Base-by-base conservation (phyloP, 129 eudicot species). In the Flaveria trinervia region DNA sequence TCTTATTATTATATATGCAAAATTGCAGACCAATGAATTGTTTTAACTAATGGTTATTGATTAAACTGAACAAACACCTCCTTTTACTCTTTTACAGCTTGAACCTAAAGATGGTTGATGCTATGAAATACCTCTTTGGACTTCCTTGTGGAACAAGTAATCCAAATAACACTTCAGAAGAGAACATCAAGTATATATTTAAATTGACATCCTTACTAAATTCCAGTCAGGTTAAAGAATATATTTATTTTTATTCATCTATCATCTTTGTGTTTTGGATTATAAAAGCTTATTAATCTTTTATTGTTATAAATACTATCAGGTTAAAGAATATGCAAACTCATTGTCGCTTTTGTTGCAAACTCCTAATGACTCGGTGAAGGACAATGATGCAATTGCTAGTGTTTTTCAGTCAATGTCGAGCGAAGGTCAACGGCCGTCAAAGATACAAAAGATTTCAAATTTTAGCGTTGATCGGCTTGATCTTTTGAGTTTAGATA, bases 51-150 rank as follows among this genome's bases (percentile, higher is more conserved):
- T 30, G 55, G 71, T 48, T 39, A 17, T 30, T 18, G 5, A 39
- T 43, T 10, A 68, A 23, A 68, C 57, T 67, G 51, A 26, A 54
- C 54, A 69, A 43, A 52, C 55, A 70, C 44, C 23, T 70, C 60
- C 17, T 26, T 72, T 73, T 71, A 23, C 86, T 91, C 96, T 26
- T 72, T 73, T 71, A 23, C 86, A 94, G 97, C 55, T 65, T 89
- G 82, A 84, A 83, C 60, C 45, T 80, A 79, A 93, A 89, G 79
- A 87, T 85, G 69, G 88, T 91, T 77, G 85, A 78, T 87, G 85
- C 90, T 15, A 71, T 91, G 52, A 94, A 89, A 88, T 84, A 79
- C 76, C 80, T 94, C 1, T 94, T 91, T 73, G 97, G 97, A 76
- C 72, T 89, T 46, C 81, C 82, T 49, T 73, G 78, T 81, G 96